Base-by-base conservation (phyloP, 1,284 basidiomycete species). In the Papiliotrema terrestris region DNA sequence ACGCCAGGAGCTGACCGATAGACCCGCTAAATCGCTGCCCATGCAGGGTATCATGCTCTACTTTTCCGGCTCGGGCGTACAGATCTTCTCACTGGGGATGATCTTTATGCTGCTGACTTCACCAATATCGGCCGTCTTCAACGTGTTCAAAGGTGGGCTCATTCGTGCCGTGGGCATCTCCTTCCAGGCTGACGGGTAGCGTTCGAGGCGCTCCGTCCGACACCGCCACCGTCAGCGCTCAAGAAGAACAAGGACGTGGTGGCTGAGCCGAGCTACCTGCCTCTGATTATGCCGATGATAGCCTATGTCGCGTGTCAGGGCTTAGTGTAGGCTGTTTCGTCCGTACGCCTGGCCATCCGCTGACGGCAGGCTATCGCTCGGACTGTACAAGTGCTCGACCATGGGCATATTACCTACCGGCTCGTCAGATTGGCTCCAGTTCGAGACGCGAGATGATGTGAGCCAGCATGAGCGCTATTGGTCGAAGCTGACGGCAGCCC, bases 1-100 rank as follows among this genome's bases (percentile, higher is more conserved):
- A 37, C 3, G 13, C 41, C 22, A 5, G 41, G 8, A 32, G 38
- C 49, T 54, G 50, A 47, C 47, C n/a, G 22, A 8, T 55, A 78
- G 74, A 1, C 91, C 91, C 0, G 89, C 88, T 42, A 93, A 94
- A 75, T 85, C 85, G 13, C 81, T 95, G 22, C 91, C 91, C 3
- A 94, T 94, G 91, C 91, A 94, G 71, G 89, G 85, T 1, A 88
- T 95, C 79, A 94, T 95, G 91, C 81, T 95, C 43, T 95, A 94
- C 83, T 93, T 95, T 86, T 93, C 90, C 23, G 91, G 91, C 41
- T 86, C 89, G 25, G 89, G 90, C 44, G 86, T 94, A 13, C 91
- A 95, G 76, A 88, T 95, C 49, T 94, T 94, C 76, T 92, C 89
- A 73, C 89, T 94, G 79, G 90, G 91, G 44, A 93, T 91, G 73